phyloP scores from a whole-genome alignment of 768 basidiomycete species.

The Wakefieldia striispora region DNA sequence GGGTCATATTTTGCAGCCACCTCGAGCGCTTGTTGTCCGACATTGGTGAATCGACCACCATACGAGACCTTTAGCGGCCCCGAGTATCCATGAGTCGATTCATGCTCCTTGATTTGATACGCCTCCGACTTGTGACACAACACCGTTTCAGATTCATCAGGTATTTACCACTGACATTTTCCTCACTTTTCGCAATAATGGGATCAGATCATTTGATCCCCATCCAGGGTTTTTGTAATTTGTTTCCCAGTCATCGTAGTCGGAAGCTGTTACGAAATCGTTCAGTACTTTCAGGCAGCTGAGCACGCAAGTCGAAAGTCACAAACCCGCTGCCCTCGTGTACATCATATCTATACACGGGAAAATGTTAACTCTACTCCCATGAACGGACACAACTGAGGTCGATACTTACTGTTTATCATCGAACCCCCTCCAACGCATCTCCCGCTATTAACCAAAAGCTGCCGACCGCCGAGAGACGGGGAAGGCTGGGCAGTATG shows the following conservation, averaged over 20 bases:
- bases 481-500: slow-evolving; percentile 16
- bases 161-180: not conserved
- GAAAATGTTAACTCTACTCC: not conserved
- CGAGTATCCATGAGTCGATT: slow-evolving; percentile 22
- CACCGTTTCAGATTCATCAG: not conserved
- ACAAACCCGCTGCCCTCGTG: slow-evolving; percentile 44
- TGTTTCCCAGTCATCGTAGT: slow-evolving; percentile 42
- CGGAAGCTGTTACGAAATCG: slow-evolving; percentile 38
- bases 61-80: slow-evolving; percentile 25
- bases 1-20: slow-evolving; percentile 47
- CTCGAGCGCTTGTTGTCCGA: slow-evolving; percentile 46
- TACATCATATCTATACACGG: slow-evolving; percentile 44
- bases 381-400: not conserved
- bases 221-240: slow-evolving; percentile 18
- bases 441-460: slow-evolving; percentile 21
- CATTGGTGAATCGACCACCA: slow-evolving; percentile 34
- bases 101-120: slow-evolving; percentile 14
- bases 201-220: slow-evolving; percentile 26
- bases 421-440: slow-evolving; percentile 33
- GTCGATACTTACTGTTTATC: slow-evolving; percentile 47
- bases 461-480: slow-evolving; percentile 10
- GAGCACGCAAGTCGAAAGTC: not conserved
- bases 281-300: not conserved
- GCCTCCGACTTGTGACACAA: slow-evolving; percentile 16
- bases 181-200: slow-evolving; percentile 24